phyloP scores from a whole-genome alignment of 306 rosid species.

The Corylus avellana region DNA sequence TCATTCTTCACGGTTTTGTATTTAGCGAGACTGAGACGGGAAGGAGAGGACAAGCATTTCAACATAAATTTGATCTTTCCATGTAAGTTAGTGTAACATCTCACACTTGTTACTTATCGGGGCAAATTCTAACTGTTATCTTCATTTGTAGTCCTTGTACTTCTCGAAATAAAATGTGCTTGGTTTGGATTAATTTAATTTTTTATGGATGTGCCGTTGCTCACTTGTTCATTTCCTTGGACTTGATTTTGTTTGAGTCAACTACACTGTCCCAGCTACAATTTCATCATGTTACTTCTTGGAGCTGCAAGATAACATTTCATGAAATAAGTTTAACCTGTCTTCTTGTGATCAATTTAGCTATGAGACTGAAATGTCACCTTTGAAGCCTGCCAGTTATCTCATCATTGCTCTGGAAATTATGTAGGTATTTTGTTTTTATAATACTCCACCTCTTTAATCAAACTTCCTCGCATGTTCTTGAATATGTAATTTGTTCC shows the following conservation, averaged over 20 bases:
- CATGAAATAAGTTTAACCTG: neutral
- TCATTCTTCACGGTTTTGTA: too few relatives aligned
- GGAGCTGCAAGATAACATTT: too few relatives aligned
- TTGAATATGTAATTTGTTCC: neutral
- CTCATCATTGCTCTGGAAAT: neutral
- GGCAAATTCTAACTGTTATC: neutral
- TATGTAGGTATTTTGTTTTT: neutral
- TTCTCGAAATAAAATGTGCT: too few relatives aligned
- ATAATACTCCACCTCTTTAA: neutral
- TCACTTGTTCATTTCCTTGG: neutral
- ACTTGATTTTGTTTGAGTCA: neutral
- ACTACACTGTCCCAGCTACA: neutral
- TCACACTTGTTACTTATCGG: neutral
- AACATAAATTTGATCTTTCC: neutral
- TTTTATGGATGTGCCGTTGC: neutral
- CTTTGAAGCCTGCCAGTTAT: neutral
- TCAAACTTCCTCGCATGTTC: neutral
- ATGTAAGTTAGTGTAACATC: neutral
- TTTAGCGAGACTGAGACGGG: too few relatives aligned
- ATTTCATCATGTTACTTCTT: too few relatives aligned
- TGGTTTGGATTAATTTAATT: neutral
- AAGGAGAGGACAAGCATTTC: too few relatives aligned
- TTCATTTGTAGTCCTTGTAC: neutral
- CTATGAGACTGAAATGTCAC: neutral
- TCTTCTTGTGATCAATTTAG: neutral